Percentiles rank a stretch among this genome's conserved stretches.
Conservation (phyloP, 176 grass and related monocot species). For the Eragrostis nindensis region DNA sequence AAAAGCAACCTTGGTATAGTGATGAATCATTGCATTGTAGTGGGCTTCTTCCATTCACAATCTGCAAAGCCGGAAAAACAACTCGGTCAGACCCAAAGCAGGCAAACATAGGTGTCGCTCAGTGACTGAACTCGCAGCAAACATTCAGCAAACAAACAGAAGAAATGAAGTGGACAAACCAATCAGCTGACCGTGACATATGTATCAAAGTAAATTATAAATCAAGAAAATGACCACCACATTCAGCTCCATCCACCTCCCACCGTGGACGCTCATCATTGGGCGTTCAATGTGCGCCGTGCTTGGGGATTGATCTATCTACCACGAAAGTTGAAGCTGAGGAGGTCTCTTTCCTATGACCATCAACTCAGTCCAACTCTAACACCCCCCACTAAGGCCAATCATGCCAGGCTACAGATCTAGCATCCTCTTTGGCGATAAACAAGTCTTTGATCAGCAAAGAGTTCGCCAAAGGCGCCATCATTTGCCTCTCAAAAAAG, state of each 20-base stretch:
- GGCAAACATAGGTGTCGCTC: neutral
- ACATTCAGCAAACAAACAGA: constrained; percentile 24
- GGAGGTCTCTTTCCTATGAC: constrained; percentile 18
- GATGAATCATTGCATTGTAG: neutral
- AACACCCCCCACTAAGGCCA: constrained; percentile 1
- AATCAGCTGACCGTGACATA: constrained; percentile 16
- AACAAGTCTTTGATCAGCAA: constrained; percentile 38
- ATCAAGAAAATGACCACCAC: constrained; percentile 14
- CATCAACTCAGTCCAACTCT: constrained; percentile 29
- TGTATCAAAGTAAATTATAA: constrained; percentile 21
- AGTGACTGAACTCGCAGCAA: constrained; percentile 1
- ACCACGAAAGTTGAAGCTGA: constrained; percentile 23
- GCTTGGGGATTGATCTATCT: neutral
- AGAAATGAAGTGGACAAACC: constrained; percentile 21
- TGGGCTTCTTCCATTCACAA: constrained; percentile 25
- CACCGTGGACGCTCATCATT: constrained; percentile 3
- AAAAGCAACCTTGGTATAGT: neutral
- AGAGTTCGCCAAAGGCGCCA: constrained; percentile 32
- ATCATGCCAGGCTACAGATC: constrained; percentile 52
- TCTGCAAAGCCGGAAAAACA: neutral
- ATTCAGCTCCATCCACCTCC: constrained; percentile 9
- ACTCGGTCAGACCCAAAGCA: constrained; percentile 9
- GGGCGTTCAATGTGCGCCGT: constrained; percentile 24
- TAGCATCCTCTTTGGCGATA: constrained; percentile 37
- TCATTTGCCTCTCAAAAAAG: neutral